Evolutionary conservation across 805 yeast genomes (phyloP), one percentile per base, ranked within the genome.

Genomic region (Metschnikowia koreensis): DNA sequence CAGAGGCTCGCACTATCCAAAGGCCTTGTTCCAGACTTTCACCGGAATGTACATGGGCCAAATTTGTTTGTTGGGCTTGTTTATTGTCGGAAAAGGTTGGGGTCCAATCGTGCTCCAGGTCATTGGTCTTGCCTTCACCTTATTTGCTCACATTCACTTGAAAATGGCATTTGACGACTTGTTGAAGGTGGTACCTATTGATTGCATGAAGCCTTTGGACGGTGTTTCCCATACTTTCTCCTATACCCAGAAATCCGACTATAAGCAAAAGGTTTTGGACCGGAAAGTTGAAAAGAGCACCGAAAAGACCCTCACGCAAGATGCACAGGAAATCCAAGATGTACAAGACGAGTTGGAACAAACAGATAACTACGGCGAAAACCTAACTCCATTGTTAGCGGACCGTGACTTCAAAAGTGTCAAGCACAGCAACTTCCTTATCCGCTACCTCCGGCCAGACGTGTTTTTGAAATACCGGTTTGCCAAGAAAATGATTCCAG

Each of bases 81-180:
- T 90, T 66, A 88, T 82, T 15, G 96, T 93, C 50, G 91, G 96
- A 55, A 89, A 89, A 75, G 87, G 96, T 40, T 93, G 97, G 97
- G 98, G 97, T 42, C 96, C 97, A 37, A 78, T 91, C 57, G 88
- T 85, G 3, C 70, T 93, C 48, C 89, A 87, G 66, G 84, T 82
- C 1, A 75, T 92, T 47, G 75, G 86, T 40, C 61, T 89, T 12
- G 80, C 78, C 8, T 68, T 78, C 57, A 89, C 97, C 0, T 79
- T 80, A 4, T 85, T 89, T 64, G 76, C 81, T 52, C 97, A 93
- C 62, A 15, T 81, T 31, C 79, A 82, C 56, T 67, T 93, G 64
- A 81, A 77, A 55, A 55, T 64, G 8, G 89, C 97, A 0, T 89
- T 90, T 64, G 54, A 79, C 51, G 75, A 79, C 11, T 73, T 91